phyloP scores from a whole-genome alignment of 106 monocot genomes.

The Allium sativum region DNA sequence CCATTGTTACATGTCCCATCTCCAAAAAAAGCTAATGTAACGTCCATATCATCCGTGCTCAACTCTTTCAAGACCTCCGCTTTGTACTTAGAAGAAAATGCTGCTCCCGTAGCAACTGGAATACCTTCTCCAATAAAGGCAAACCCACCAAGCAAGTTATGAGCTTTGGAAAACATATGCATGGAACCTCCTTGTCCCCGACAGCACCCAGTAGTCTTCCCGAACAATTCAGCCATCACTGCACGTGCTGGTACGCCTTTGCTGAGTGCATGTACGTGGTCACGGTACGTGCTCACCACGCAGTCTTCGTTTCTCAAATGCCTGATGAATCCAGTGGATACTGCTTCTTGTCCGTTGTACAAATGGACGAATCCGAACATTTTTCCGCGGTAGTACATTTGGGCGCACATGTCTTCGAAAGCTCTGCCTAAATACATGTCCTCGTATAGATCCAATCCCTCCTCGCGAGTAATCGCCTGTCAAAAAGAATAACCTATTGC shows the following conservation, averaged over 20 bases:
- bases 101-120: slow-evolving; percentile 87
- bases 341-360: slow-evolving; percentile 97
- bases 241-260: slow-evolving; percentile 79
- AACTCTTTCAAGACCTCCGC: slow-evolving; percentile 71
- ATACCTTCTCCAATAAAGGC: slow-evolving; percentile 99
- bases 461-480: slow-evolving; percentile 55
- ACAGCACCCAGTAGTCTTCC: slow-evolving; percentile 97
- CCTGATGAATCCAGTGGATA: slow-evolving; percentile 92
- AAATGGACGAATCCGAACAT: slow-evolving; percentile 99
- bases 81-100: slow-evolving; percentile 71
- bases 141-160: slow-evolving; percentile 82
- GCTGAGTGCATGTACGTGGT: slow-evolving; percentile 91
- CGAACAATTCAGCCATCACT: slow-evolving; percentile 97
- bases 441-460: slow-evolving; percentile 80
- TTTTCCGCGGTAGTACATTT: slow-evolving; percentile 98
- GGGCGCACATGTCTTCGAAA: slow-evolving; percentile 98
- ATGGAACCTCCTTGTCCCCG: slow-evolving; percentile 97
- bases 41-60: slow-evolving; percentile 26
- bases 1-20: slow-evolving; percentile 97
- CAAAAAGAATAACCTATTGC: not conserved
- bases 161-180: slow-evolving; percentile 93
- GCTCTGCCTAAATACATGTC: slow-evolving; percentile 82
- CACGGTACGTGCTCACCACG: slow-evolving; percentile 90
- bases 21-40: slow-evolving; percentile 56
- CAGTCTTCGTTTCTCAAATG: slow-evolving; percentile 43